Evolutionary conservation across 179 eudicot genomes (phyloP), one percentile per base, ranked within the genome.

Genomic region (Camellia oleifera): DNA sequence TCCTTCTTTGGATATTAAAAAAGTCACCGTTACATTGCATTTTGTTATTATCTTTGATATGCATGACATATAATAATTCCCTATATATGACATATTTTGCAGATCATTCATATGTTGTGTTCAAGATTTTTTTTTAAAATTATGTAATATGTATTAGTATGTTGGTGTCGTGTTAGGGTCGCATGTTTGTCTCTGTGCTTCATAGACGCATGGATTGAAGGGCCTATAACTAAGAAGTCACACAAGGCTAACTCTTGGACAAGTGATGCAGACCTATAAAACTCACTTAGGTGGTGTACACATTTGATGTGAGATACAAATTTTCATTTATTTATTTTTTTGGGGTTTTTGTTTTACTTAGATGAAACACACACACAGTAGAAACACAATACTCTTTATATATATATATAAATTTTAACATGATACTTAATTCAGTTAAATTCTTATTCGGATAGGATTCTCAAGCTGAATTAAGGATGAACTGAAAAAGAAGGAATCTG

Each of bases 371-470:
- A 18, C 12, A 15, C 26, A 42, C 13, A 54, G 20, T 15, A 40
- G 14, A 7, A 57, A 8, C 62, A 12, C 44, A 56, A 48, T n/a
- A 42, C 44, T 68, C 15, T 2, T 58, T 11, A 74, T 13, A 18
- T 2, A 40, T 17, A 23, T 14, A 12, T 23, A 42, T 68, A 13
- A 42, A 32, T 0, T 20, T 69, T 42, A 44, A 11, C 72, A 42
- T 69, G 0, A 15, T 6, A 23, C 10, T 65, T 65, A 65, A 26
- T 12, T 9, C 40, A 17, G 64, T 54, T 26, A 54, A 32, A 7
- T 73, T 26, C 64, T 73, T 56, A 40, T 56, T 73, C 10, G 12
- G 75, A 50, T 71, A n/a, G 57, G 26, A 71, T 50, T 10, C 57
- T 71, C 40, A 71, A 71, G 54, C 14, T 48, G 42, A n/a, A 10